phyloP scores from a whole-genome alignment of 1,139 yeast genomes.

The Debaryomycetaceae sp. region DNA sequence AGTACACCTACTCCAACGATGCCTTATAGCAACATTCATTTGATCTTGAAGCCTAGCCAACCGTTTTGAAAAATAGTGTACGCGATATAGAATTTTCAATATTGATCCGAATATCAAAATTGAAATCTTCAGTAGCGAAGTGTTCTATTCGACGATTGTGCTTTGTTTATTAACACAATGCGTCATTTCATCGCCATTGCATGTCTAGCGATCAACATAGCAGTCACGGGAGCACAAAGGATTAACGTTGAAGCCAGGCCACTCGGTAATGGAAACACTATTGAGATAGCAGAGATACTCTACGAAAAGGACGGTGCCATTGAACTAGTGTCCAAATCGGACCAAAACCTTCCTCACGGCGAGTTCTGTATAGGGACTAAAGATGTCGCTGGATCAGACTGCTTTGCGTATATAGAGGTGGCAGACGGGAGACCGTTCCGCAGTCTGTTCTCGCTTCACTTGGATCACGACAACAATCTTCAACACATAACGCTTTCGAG shows the following conservation, averaged over 20 bases:
- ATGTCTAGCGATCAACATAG: background rate
- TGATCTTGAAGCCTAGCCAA: background rate
- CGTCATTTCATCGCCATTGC: background rate
- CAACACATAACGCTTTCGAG: conserved; percentile 11
- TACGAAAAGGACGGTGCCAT: background rate
- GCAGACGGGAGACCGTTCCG: conserved; percentile 3
- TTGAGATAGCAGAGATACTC: background rate
- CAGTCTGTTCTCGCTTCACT: conserved; percentile 10
- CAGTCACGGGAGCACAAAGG: background rate
- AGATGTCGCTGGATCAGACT: conserved; percentile 25
- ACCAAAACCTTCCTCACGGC: conserved; percentile 5
- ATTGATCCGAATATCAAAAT: background rate
- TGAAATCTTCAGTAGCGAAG: background rate
- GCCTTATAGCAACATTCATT: background rate
- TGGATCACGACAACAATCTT: conserved; percentile 13
- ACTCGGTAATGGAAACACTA: too few relatives aligned
- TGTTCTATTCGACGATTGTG: too few relatives aligned
- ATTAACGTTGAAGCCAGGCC: background rate
- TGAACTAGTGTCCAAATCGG: background rate
- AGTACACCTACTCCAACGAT: background rate
- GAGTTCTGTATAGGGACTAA: conserved; percentile 31
- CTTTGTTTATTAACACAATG: background rate
- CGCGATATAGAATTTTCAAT: background rate
- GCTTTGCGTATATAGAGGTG: conserved; percentile 22
- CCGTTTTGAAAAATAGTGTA: background rate